These are phyloP conservation scores for Xylariaceae sp. DNA, from an alignment of 2,329 filamentous ascomycete genomes.

Conservation along the genomic window DNA sequence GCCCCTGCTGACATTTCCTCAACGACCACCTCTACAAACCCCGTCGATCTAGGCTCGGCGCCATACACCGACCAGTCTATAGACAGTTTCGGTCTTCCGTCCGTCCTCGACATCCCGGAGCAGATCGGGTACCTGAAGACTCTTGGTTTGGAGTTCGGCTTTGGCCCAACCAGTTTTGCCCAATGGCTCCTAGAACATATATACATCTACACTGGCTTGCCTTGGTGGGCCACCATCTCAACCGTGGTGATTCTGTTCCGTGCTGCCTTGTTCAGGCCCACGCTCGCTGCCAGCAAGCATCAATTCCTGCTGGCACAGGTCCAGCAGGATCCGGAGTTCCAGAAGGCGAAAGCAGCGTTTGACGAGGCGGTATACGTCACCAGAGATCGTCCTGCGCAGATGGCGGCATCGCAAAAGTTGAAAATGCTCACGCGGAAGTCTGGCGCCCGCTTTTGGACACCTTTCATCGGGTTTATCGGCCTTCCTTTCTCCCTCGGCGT, in stretches of 20 bases:
- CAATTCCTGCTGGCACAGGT: conserved; percentile 64
- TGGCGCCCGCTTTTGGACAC: conserved; percentile 55
- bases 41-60: conserved; percentile 17
- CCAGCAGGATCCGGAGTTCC: conserved; percentile 55
- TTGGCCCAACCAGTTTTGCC: conserved; percentile 72
- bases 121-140: conserved; percentile 80
- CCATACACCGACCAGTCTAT: conserved; percentile 41
- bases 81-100: conserved; percentile 39
- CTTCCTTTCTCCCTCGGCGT: conserved; percentile 77
- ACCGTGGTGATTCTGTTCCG: conserved; percentile 68
- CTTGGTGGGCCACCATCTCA: conserved; percentile 81
- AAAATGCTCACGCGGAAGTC: conserved; percentile 52
- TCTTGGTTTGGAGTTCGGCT: conserved; percentile 86
- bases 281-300: conserved; percentile 63
- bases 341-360: conserved; percentile 55
- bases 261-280: conserved; percentile 65
- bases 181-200: conserved; percentile 81
- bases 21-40: conserved; percentile 1
- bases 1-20: conserved; percentile 12
- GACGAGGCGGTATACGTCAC: conserved; percentile 41
- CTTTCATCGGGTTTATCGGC: conserved; percentile 58
- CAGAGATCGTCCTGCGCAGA: conserved; percentile 50
- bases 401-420: conserved; percentile 53
- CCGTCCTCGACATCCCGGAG: conserved; percentile 67
- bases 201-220: conserved; percentile 73